Percentiles rank a stretch among this genome's conserved stretches.
These are phyloP conservation scores for Blastobotrys elegans DNA, from an alignment of 1,139 yeast genomes.

Conservation along the genomic window DNA sequence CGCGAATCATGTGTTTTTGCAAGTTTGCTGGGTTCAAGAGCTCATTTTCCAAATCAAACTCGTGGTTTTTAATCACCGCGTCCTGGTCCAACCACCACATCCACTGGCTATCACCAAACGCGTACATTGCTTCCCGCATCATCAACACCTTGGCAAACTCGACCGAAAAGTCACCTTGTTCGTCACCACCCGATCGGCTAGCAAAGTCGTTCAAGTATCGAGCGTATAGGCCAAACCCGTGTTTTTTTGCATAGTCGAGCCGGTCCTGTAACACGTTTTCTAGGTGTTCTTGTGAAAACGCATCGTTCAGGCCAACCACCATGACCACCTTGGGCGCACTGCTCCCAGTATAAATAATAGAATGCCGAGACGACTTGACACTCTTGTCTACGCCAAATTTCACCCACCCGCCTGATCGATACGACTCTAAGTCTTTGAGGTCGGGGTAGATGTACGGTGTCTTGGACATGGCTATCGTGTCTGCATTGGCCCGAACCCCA, in stretches of 20 bases:
- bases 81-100: slow-evolving; percentile 84
- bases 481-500: slow-evolving; percentile 25
- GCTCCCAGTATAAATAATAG: slow-evolving; percentile 20
- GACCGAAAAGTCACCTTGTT: slow-evolving; percentile 17
- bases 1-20: slow-evolving; percentile 57
- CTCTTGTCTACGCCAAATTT: slow-evolving; percentile 24
- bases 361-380: slow-evolving; percentile 25
- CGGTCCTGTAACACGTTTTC: slow-evolving; percentile 72
- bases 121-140: slow-evolving; percentile 80
- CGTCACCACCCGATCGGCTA: slow-evolving; percentile 21
- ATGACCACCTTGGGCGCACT: slow-evolving; percentile 23
- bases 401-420: slow-evolving; percentile 28
- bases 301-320: slow-evolving; percentile 29
- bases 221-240: slow-evolving; percentile 71
- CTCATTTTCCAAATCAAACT: slow-evolving; percentile 44
- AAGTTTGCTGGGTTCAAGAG: slow-evolving; percentile 51
- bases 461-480: slow-evolving; percentile 19
- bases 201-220: slow-evolving; percentile 80
- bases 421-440: slow-evolving; percentile 25
- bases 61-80: slow-evolving; percentile 64
- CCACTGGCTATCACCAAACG: slow-evolving; percentile 82
- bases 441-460: slow-evolving; percentile 29
- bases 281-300: slow-evolving; percentile 24
- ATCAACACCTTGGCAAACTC: slow-evolving; percentile 57
- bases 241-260: slow-evolving; percentile 70